Evolutionary conservation across 805 yeast genomes (phyloP), one percentile per base, ranked within the genome.

Genomic region (Nakazawaea siamensis): DNA sequence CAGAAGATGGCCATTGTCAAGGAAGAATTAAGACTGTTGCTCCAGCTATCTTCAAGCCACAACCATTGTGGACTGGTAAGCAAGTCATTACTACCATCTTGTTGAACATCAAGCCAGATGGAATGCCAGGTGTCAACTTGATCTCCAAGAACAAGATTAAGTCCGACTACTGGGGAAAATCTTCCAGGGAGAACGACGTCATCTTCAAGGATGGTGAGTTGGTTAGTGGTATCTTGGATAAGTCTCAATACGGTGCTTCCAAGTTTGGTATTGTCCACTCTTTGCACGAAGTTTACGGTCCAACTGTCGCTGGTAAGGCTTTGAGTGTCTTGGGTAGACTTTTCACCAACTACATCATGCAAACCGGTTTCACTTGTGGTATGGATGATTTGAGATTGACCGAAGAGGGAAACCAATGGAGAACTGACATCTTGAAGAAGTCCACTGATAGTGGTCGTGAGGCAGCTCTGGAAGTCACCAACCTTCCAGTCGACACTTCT

Each of bases 331-430:
- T 92, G 42, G 97, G 98, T 44, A 73, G 98, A 51, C 68, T 92
- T 37, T 90, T 94, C 64, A 94, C 99, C 16, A 86, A 84, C 58
- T 92, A 86, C 58, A 87, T 81, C 51, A 88, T 81, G 73, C 71
- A 76, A 64, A 82, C 85, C 39, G 97, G 96, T 1, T 84, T 92
- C 55, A 92, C 98, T 6, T 92, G 99, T 78, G 98, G 99, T 72
- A 94, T 92, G 98, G 99, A 92, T 57, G 99, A 92, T 65, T 69
- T 92, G 58, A 76, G 95, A 55, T 70, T 94, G 47, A 92, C 97
- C 16, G 73, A 59, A 3, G 95, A 85, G 48, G 99, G 99, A 54
- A 88, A 94, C 57, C 52, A 68, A 41, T 79, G 94, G 90, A 78
- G 99, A 68, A 62, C 64, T 11, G 94, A 86, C 41, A 83, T 92